Evolutionary conservation across 148 eudicot species (phyloP).

Genomic region (Chenopodium quinoa): DNA sequence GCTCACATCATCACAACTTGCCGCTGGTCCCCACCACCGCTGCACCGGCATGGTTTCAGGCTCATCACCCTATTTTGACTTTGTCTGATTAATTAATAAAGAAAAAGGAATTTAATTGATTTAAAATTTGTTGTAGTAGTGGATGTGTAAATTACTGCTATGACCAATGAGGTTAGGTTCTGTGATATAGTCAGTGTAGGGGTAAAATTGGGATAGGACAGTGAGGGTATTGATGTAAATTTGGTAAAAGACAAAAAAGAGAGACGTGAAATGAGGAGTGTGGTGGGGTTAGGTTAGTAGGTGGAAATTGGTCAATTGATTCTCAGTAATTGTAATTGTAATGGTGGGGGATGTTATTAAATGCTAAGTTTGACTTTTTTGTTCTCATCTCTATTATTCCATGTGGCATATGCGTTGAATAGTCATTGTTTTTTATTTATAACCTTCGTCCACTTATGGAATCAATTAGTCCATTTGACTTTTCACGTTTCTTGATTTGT

Average conservation of each 20-base stretch:
- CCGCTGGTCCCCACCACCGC: not conserved
- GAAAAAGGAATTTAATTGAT: too few species aligned
- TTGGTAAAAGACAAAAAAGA: not conserved
- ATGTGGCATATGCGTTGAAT: not conserved
- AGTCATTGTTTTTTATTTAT: not conserved
- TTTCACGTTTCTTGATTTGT: too few species aligned
- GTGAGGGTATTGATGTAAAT: not conserved
- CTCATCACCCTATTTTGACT: conserved; percentile 3
- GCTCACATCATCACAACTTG: not conserved
- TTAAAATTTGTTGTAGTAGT: not conserved
- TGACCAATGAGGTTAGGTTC: not conserved
- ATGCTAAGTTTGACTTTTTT: conserved; percentile 4
- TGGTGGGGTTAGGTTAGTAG: not conserved
- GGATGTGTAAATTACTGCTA: not conserved
- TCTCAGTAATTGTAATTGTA: not conserved
- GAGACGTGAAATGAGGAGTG: not conserved
- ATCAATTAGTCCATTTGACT: too few species aligned
- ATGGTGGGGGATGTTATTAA: not conserved
- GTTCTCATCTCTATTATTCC: not conserved
- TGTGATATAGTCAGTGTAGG: not conserved
- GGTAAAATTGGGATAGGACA: not conserved
- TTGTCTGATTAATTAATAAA: not conserved
- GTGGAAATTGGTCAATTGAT: not conserved
- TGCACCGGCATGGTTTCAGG: not conserved
- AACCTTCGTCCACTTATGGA: too few species aligned